Percentiles rank a stretch among this genome's conserved stretches.
phyloP scores from a whole-genome alignment of 768 basidiomycete species.

The Boletus reticuloceps region DNA sequence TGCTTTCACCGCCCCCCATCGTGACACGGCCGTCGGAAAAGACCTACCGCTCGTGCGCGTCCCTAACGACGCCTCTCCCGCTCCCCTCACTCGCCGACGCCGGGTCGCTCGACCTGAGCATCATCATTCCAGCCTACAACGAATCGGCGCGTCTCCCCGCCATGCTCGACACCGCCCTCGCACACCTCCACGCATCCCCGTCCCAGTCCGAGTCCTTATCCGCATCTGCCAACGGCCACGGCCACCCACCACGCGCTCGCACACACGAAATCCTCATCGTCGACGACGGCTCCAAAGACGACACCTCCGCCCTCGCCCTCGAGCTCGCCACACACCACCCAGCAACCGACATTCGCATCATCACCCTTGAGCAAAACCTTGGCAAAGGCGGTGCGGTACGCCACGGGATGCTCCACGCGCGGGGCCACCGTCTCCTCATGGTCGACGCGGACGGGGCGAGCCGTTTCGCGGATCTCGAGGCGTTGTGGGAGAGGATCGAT shows the following conservation, averaged over 20 bases:
- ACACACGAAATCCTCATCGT: constrained; percentile 83
- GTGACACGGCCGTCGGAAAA: constrained; percentile 64
- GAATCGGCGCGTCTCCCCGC: constrained; percentile 77
- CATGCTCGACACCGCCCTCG: constrained; percentile 79
- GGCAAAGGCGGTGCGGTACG: constrained; percentile 94
- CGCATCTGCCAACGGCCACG: neutral
- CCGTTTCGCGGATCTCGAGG: constrained; percentile 77
- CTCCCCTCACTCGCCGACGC: constrained; percentile 56
- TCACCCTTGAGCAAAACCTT: constrained; percentile 74
- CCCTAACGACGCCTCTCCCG: constrained; percentile 51
- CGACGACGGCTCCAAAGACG: constrained; percentile 86
- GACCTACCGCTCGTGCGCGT: constrained; percentile 58
- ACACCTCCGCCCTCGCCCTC: constrained; percentile 64
- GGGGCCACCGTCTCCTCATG: constrained; percentile 80
- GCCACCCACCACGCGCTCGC: constrained; percentile 34
- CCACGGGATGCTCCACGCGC: constrained; percentile 83
- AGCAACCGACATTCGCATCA: constrained; percentile 66
- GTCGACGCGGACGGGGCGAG: constrained; percentile 96
- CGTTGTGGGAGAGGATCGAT: constrained; percentile 78
- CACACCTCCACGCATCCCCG: constrained; percentile 48
- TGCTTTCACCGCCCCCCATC: constrained; percentile 73
- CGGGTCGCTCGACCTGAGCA: constrained; percentile 64
- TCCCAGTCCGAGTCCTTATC: constrained; percentile 3
- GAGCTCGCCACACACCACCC: constrained; percentile 56
- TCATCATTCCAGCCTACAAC: constrained; percentile 92